Percentiles rank a stretch among this genome's conserved stretches.
Conservation (phyloP, 2,329 filamentous ascomycete species). For the Neonectria coccinea region DNA sequence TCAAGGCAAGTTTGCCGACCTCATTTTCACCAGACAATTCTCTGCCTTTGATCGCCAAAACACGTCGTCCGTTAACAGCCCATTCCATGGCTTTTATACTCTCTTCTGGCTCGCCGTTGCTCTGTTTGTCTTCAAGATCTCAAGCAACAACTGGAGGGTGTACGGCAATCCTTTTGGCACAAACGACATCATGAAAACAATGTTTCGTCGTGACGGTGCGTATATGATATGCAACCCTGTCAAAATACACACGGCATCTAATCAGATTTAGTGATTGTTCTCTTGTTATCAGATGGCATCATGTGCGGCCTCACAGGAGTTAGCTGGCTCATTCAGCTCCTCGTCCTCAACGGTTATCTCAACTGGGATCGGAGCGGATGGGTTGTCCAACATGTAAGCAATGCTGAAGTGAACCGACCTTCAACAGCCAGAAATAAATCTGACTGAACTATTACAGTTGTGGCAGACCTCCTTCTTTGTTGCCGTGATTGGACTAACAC, state of each 20-base stretch:
- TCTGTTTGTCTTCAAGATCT: slow-evolving; percentile 74
- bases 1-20: slow-evolving; percentile 54
- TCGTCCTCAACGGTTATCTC: slow-evolving; percentile 69
- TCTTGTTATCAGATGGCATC: slow-evolving; percentile 73
- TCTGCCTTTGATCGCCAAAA: slow-evolving; percentile 82
- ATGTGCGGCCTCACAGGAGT: slow-evolving; percentile 76
- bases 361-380: slow-evolving; percentile 77
- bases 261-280: slow-evolving; percentile 57
- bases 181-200: slow-evolving; percentile 78
- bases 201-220: slow-evolving; percentile 66
- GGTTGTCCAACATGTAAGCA: slow-evolving; percentile 75
- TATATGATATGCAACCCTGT: not conserved
- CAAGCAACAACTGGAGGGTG: slow-evolving; percentile 74
- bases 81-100: slow-evolving; percentile 83
- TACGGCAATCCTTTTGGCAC: slow-evolving; percentile 76
- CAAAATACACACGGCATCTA: not conserved
- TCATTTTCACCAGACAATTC: slow-evolving; percentile 79
- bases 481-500: slow-evolving; percentile 72
- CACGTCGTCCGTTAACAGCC: slow-evolving; percentile 70
- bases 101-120: slow-evolving; percentile 81
- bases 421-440: not conserved
- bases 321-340: slow-evolving; percentile 73
- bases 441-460: slow-evolving; percentile 53
- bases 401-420: not conserved
- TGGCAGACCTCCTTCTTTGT: slow-evolving; percentile 77